Conservation (phyloP, 306 rosid genomes). For the Quercus bicolor region DNA sequence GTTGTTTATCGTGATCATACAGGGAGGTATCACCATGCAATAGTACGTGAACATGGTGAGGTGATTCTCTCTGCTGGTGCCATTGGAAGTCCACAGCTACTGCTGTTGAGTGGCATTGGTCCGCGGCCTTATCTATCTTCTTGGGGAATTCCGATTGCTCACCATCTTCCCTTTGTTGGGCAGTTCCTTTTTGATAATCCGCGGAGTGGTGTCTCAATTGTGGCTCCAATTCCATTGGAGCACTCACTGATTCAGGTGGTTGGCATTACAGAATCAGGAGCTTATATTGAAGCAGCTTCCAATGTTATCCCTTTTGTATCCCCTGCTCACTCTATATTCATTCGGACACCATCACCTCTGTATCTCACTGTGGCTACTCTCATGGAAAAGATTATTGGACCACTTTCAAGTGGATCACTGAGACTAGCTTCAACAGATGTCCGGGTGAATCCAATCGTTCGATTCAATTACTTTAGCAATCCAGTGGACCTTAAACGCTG, state of each 20-base stretch:
- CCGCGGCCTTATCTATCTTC: slow-evolving; percentile 69
- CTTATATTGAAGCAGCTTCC: slow-evolving; percentile 82
- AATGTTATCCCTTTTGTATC: slow-evolving; percentile 59
- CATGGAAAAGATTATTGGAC: slow-evolving; percentile 71
- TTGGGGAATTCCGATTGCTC: slow-evolving; percentile 72
- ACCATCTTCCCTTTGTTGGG: slow-evolving; percentile 72
- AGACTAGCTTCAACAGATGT: slow-evolving; percentile 64
- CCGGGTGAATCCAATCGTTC: slow-evolving; percentile 53
- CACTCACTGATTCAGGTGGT: slow-evolving; percentile 85
- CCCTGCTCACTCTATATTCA: slow-evolving; percentile 44
- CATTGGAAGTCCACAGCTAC: slow-evolving; percentile 87
- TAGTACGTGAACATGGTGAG: slow-evolving; percentile 58
- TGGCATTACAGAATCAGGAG: slow-evolving; percentile 72
- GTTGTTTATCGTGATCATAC: slow-evolving; percentile 56
- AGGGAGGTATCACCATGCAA: slow-evolving; percentile 58
- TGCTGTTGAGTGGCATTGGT: slow-evolving; percentile 79
- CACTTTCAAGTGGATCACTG: slow-evolving; percentile 53
- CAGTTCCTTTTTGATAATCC: slow-evolving; percentile 83
- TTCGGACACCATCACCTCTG: slow-evolving; percentile 46
- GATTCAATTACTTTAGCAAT: slow-evolving; percentile 74
- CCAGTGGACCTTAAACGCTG: slow-evolving; percentile 62
- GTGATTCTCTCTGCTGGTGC: slow-evolving; percentile 77
- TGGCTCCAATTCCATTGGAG: slow-evolving; percentile 69
- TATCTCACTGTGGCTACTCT: slow-evolving; percentile 72
- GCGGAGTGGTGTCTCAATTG: slow-evolving; percentile 66